Conservation (phyloP, 208 protist genomes). For the Trypanosoma melophagium region DNA sequence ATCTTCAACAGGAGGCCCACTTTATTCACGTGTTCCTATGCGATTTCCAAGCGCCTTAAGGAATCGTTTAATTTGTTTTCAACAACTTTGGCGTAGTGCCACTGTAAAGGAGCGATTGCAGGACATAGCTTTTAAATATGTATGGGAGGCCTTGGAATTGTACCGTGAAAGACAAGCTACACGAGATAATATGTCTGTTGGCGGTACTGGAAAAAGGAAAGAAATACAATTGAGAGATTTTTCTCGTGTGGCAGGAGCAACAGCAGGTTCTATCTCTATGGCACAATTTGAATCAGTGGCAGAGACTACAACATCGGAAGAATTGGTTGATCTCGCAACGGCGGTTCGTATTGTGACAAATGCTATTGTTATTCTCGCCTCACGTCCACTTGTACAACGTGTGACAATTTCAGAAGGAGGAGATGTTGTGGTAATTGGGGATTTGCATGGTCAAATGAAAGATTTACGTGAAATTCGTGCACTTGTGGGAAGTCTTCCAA, state of each 20-base stretch:
- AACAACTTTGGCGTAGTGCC: conserved; percentile 49
- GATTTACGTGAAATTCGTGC: conserved; percentile 72
- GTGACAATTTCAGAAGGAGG: conserved; percentile 48
- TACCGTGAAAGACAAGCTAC: conserved; percentile 33
- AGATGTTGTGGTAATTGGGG: conserved; percentile 81
- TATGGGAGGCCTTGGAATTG: conserved; percentile 50
- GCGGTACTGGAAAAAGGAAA: not conserved
- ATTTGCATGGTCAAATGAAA: conserved; percentile 90
- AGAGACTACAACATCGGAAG: conserved; percentile 31
- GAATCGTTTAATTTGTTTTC: conserved; percentile 24
- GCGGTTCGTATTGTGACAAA: conserved; percentile 45
- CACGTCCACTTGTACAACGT: conserved; percentile 45
- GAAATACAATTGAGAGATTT: not conserved
- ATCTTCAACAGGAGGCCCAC: not conserved
- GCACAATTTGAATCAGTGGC: conserved; percentile 42
- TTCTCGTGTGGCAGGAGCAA: not conserved
- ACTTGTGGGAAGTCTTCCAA: conserved; percentile 53
- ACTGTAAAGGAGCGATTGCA: conserved; percentile 35
- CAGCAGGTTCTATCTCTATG: conserved; percentile 34
- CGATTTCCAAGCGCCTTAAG: not conserved
- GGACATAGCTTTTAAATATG: conserved; percentile 34
- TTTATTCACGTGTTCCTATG: conserved; percentile 4
- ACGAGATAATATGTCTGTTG: not conserved
- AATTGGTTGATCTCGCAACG: conserved; percentile 38
- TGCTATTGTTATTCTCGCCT: conserved; percentile 54